These are phyloP conservation scores for Bisporella sp. DNA, from an alignment of 2,329 filamentous ascomycete species.

Conservation along the genomic window DNA sequence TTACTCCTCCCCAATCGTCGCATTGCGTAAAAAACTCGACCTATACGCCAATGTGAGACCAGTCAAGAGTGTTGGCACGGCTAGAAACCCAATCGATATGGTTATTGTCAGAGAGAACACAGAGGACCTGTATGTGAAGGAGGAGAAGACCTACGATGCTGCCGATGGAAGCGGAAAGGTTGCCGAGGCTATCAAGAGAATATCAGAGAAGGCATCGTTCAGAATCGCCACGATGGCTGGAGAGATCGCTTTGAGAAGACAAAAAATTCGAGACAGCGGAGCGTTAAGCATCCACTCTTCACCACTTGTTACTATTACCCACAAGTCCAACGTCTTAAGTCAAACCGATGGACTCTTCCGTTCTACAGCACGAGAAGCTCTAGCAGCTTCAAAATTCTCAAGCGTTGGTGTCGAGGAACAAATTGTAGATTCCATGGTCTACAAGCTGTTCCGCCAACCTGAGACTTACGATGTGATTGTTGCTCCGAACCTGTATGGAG, in stretches of 20 bases:
- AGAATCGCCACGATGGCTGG: slow-evolving; percentile 91
- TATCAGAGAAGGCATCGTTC: slow-evolving; percentile 75
- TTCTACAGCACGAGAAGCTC: slow-evolving; percentile 65
- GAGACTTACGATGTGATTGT: slow-evolving; percentile 96
- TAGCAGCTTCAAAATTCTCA: slow-evolving; percentile 58
- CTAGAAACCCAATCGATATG: slow-evolving; percentile 64
- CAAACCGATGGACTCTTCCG: slow-evolving; percentile 97
- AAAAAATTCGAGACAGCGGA: slow-evolving; percentile 64
- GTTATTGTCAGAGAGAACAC: slow-evolving; percentile 99
- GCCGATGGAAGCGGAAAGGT: slow-evolving; percentile 68
- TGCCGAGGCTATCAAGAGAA: slow-evolving; percentile 96
- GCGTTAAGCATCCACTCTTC: slow-evolving; percentile 53
- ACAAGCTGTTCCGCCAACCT: slow-evolving; percentile 97
- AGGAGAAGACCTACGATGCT: slow-evolving; percentile 77
- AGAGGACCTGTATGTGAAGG: slow-evolving; percentile 87
- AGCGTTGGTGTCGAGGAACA: slow-evolving; percentile 79
- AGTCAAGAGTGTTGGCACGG: slow-evolving; percentile 73
- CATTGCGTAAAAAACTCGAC: slow-evolving; percentile 87
- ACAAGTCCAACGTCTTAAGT: slow-evolving; percentile 95
- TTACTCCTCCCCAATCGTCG: slow-evolving; percentile 86
- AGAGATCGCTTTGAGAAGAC: slow-evolving; percentile 82
- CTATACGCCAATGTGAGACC: slow-evolving; percentile 97
- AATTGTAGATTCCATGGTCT: slow-evolving; percentile 98
- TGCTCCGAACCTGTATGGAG: slow-evolving; percentile 93
- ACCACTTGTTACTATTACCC: slow-evolving; percentile 88